A percentile compares a stretch with the other conserved stretches of the same genome.
Evolutionary conservation across 1,284 basidiomycete species (phyloP).

Genomic region (Tremellales sp.): DNA sequence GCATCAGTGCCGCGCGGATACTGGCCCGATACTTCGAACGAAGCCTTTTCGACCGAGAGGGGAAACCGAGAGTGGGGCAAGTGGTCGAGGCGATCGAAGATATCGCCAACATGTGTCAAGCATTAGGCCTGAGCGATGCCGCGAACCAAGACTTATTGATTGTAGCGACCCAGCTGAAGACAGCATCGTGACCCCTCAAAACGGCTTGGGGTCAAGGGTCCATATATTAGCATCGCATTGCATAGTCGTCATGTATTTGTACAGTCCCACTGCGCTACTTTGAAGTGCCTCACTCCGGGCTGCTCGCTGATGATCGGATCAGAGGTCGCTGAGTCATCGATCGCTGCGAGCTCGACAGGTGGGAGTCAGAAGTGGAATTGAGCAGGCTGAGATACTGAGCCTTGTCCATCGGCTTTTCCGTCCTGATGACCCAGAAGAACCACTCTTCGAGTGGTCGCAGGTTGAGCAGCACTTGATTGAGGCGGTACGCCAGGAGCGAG

Average conservation of each 20-base stretch:
- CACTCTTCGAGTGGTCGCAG: conserved; percentile 43
- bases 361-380: conserved; percentile 6
- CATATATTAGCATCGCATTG: too few species aligned
- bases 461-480: conserved; percentile 39
- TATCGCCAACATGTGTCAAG: neutral
- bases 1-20: neutral
- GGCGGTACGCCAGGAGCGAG: conserved; percentile 33
- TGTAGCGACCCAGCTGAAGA: too few species aligned
- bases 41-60: neutral
- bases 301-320: too few species aligned
- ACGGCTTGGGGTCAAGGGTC: too few species aligned
- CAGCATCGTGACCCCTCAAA: too few species aligned
- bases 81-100: conserved; percentile 1
- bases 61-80: conserved; percentile 1
- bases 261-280: too few species aligned
- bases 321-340: conserved; percentile 23
- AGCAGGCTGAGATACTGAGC: conserved; percentile 21
- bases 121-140: neutral
- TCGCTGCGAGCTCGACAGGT: conserved; percentile 5
- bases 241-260: too few species aligned
- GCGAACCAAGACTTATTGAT: too few species aligned
- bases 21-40: neutral
- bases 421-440: conserved; percentile 29
- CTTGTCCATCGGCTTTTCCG: conserved; percentile 37
- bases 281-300: too few species aligned